Percentiles rank a stretch among this genome's conserved stretches.
Evolutionary conservation across 306 rosid species (phyloP).

Genomic region (Prunus dulcis): DNA sequence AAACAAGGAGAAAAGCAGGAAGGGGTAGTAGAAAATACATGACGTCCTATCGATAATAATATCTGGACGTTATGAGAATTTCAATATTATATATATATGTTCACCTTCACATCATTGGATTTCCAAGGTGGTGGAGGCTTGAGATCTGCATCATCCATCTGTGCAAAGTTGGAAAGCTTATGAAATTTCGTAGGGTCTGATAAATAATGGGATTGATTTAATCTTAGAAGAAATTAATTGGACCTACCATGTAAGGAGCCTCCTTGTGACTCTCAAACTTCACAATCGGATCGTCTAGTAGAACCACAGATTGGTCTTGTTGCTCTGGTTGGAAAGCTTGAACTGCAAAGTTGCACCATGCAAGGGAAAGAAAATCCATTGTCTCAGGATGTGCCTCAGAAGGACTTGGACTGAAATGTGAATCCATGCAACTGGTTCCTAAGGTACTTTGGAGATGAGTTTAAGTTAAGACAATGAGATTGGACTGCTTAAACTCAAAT

Average conservation of each 20-base stretch:
- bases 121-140: constrained; percentile 69
- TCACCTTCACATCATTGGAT: constrained; percentile 83
- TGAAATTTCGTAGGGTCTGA: neutral
- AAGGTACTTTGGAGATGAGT: neutral
- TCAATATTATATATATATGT: neutral
- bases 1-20: no score
- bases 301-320: constrained; percentile 46
- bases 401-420: constrained; percentile 50
- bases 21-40: no score
- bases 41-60: no score
- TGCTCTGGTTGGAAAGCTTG: constrained; percentile 68
- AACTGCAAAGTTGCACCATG: constrained; percentile 90
- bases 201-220: neutral
- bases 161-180: constrained; percentile 38
- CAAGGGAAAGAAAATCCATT: constrained; percentile 81
- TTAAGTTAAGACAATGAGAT: constrained; percentile 1
- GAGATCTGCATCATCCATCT: constrained; percentile 60
- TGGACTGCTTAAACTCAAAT: constrained; percentile 20
- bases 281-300: constrained; percentile 43
- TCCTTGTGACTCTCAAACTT: constrained; percentile 42
- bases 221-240: neutral
- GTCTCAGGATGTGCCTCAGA: constrained; percentile 83
- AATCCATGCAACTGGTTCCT: constrained; percentile 33
- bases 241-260: constrained; percentile 43
- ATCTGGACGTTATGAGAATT: no score